Evolutionary conservation across 495 filamentous ascomycete genomes (phyloP).

Genomic region (Lepidopterella palustris): DNA sequence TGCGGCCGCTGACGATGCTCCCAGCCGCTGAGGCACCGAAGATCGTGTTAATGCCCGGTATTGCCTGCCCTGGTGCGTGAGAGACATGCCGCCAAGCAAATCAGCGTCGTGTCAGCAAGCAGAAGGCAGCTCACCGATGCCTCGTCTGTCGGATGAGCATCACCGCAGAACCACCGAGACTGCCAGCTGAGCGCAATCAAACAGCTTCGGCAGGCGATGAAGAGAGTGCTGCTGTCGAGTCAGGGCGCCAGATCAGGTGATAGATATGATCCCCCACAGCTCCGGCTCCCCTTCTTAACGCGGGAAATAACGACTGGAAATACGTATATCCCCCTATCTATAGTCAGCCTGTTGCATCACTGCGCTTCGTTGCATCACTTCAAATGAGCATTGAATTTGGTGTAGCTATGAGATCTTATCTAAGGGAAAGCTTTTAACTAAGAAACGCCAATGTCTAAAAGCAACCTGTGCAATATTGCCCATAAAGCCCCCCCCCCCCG

Average conservation of each 20-base stretch:
- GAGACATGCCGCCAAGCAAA: not conserved
- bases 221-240: too few species aligned
- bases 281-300: too few species aligned
- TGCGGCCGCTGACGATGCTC: not conserved
- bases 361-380: not conserved
- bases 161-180: not conserved
- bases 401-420: not conserved
- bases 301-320: too few species aligned
- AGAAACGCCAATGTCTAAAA: constrained; percentile 1
- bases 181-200: not conserved
- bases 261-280: not conserved
- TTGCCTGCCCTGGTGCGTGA: not conserved
- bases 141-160: not conserved
- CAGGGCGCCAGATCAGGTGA: not conserved
- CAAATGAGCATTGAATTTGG: not conserved
- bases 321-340: too few species aligned
- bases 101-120: not conserved
- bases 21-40: not conserved
- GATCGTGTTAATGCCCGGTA: not conserved
- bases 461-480: not conserved
- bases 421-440: constrained; percentile 2
- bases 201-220: too few species aligned
- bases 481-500: not conserved
- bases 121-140: not conserved
- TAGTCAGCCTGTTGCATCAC: not conserved